phyloP scores from a whole-genome alignment of 805 yeast genomes.

The Scheffersomyces ergatensis region DNA sequence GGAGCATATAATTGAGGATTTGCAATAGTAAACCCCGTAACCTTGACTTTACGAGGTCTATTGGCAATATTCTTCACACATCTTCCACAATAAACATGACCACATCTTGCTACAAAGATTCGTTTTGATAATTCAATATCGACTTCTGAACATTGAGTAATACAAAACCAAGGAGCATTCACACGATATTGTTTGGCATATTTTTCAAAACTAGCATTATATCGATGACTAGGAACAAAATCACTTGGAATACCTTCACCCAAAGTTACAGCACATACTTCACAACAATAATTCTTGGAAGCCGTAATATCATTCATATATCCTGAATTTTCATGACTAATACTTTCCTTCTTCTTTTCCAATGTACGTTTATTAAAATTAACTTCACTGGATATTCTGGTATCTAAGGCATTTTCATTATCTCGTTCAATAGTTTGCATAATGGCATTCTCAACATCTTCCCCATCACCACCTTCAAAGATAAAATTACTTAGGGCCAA shows the following conservation, averaged over 20 bases:
- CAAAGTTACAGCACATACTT: constrained; percentile 67
- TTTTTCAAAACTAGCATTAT: constrained; percentile 22
- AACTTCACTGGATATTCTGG: constrained; percentile 28
- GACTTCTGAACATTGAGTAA: constrained; percentile 43
- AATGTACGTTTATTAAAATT: constrained; percentile 26
- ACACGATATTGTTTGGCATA: constrained; percentile 25
- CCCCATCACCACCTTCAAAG: neutral
- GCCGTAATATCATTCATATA: constrained; percentile 30
- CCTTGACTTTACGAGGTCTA: constrained; percentile 25
- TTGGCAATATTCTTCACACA: constrained; percentile 69
- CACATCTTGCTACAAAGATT: constrained; percentile 68
- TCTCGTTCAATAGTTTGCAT: constrained; percentile 40
- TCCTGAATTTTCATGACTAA: constrained; percentile 19
- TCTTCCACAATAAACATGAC: constrained; percentile 84
- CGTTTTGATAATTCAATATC: constrained; percentile 65
- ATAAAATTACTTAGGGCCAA: neutral
- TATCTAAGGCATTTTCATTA: constrained; percentile 34
- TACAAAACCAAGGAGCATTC: constrained; percentile 69
- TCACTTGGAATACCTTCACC: constrained; percentile 70
- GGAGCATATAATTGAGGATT: constrained; percentile 52
- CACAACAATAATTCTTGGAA: constrained; percentile 36
- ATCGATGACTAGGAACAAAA: constrained; percentile 34
- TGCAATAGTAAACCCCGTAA: constrained; percentile 17
- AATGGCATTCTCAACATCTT: constrained; percentile 25
- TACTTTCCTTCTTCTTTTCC: constrained; percentile 23